Evolutionary conservation across 1,284 basidiomycete species (phyloP).

Genomic region (Athelia sp.): DNA sequence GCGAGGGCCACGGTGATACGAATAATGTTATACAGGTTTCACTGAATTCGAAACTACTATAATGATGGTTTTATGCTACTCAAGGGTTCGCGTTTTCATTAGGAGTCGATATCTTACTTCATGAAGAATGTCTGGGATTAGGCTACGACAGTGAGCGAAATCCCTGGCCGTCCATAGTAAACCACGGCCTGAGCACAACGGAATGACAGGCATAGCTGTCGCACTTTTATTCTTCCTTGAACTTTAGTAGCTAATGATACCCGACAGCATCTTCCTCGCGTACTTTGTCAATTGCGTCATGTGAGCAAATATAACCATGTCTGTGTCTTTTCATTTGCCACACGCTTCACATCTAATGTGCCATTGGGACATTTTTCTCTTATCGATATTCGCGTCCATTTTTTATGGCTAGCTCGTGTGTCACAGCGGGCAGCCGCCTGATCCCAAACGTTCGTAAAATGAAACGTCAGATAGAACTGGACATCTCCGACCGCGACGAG

Average conservation of each 20-base stretch:
- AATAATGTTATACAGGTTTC: too few relatives aligned
- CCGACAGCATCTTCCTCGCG: not conserved
- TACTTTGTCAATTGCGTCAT: not conserved
- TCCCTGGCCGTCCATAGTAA: too few relatives aligned
- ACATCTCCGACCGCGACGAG: not conserved
- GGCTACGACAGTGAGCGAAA: too few relatives aligned
- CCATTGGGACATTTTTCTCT: conserved; percentile 43
- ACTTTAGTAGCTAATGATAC: not conserved
- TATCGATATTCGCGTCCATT: conserved; percentile 50
- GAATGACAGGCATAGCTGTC: too few relatives aligned
- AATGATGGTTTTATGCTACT: too few relatives aligned
- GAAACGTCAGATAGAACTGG: conserved; percentile 25
- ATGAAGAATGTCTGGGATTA: too few relatives aligned
- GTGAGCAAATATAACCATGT: not conserved
- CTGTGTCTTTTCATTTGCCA: conserved; percentile 5
- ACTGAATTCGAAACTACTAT: too few relatives aligned
- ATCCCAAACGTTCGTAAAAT: conserved; percentile 49
- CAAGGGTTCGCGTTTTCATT: too few relatives aligned
- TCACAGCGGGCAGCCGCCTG: conserved; percentile 49
- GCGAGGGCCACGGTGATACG: too few relatives aligned
- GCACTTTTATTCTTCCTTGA: not conserved
- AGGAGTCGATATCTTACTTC: too few relatives aligned
- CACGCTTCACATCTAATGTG: conserved; percentile 1
- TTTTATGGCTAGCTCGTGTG: conserved; percentile 53
- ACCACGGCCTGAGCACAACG: too few relatives aligned